Evolutionary conservation across 139 green algal species (phyloP).

Genomic region (Coccomyxa sp.): DNA sequence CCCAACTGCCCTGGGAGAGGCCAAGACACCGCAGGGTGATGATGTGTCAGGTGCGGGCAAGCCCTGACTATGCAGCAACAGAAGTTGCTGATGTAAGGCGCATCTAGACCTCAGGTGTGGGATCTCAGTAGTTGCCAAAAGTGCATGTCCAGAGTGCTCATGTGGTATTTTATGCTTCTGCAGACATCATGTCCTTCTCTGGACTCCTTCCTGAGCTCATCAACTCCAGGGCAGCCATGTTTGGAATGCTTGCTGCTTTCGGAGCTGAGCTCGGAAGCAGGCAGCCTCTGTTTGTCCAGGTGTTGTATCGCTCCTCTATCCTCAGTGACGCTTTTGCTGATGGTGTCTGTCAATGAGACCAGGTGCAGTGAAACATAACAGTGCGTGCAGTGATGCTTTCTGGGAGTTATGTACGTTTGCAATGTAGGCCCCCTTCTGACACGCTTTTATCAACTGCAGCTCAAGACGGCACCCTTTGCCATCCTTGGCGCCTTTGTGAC

Average conservation of each 20-base stretch:
- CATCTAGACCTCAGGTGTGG: too few relatives aligned
- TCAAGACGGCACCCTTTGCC: background rate
- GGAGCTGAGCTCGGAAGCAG: constrained; percentile 1
- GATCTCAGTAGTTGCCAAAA: background rate
- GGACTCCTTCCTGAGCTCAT: background rate
- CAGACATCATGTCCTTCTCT: background rate
- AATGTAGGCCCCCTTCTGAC: too few relatives aligned
- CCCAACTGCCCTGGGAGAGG: background rate
- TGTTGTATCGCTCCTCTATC: background rate
- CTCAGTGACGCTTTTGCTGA: too few relatives aligned
- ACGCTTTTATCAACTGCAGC: too few relatives aligned
- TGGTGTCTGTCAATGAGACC: too few relatives aligned
- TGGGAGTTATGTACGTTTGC: too few relatives aligned
- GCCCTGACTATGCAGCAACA: background rate
- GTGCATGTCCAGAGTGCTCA: background rate
- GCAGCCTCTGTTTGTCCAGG: background rate
- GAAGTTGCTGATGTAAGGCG: too few relatives aligned
- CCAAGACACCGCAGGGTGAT: background rate
- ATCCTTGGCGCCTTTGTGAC: background rate
- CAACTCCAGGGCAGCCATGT: constrained; percentile 10
- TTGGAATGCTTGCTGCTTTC: constrained; percentile 11
- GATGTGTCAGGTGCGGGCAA: background rate
- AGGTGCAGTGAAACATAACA: too few relatives aligned
- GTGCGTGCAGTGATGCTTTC: too few relatives aligned
- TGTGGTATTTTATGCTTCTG: background rate